Percentiles rank a stretch among this genome's conserved stretches.
Conservation (phyloP, 495 filamentous ascomycete species). For the Chaetomidium leptoderma region DNA sequence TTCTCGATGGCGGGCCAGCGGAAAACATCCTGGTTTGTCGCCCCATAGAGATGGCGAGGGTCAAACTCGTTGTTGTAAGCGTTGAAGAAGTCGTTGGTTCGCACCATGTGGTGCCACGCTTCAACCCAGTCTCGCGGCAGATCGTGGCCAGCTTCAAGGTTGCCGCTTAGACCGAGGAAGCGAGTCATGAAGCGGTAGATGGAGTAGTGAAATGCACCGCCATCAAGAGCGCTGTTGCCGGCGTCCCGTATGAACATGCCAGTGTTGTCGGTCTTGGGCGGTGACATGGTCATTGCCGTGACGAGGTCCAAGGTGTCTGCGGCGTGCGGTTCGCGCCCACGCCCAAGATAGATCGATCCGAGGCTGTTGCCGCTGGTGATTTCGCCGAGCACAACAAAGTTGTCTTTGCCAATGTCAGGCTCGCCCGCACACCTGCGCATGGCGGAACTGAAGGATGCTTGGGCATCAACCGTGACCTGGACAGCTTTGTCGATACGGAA, state of each 20-base stretch:
- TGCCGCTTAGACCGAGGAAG: conserved; percentile 62
- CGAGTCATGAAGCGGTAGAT: conserved; percentile 64
- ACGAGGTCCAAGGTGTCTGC: conserved; percentile 31
- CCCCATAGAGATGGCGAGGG: conserved; percentile 66
- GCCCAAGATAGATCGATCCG: conserved; percentile 62
- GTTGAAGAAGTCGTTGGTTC: conserved; percentile 63
- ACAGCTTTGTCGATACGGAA: conserved; percentile 68
- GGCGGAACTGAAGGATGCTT: conserved; percentile 51
- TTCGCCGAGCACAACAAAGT: conserved; percentile 64
- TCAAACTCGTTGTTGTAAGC: conserved; percentile 64
- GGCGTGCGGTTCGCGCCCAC: conserved; percentile 55
- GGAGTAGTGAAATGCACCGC: conserved; percentile 66
- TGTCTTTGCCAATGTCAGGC: conserved; percentile 55
- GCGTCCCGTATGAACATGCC: conserved; percentile 53
- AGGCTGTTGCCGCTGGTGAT: conserved; percentile 61
- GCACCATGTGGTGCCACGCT: conserved; percentile 57
- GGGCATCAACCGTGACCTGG: conserved; percentile 61
- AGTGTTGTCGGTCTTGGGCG: conserved; percentile 23
- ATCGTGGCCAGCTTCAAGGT: conserved; percentile 58
- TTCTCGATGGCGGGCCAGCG: conserved; percentile 65
- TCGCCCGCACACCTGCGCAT: conserved; percentile 54
- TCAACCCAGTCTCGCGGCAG: conserved; percentile 58
- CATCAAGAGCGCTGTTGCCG: conserved; percentile 58
- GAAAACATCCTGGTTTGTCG: conserved; percentile 71
- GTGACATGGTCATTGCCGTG: conserved; percentile 22